Evolutionary conservation across 108 stramenopile genomes (phyloP).

Genomic region (Nannochloropsis oceanica): DNA sequence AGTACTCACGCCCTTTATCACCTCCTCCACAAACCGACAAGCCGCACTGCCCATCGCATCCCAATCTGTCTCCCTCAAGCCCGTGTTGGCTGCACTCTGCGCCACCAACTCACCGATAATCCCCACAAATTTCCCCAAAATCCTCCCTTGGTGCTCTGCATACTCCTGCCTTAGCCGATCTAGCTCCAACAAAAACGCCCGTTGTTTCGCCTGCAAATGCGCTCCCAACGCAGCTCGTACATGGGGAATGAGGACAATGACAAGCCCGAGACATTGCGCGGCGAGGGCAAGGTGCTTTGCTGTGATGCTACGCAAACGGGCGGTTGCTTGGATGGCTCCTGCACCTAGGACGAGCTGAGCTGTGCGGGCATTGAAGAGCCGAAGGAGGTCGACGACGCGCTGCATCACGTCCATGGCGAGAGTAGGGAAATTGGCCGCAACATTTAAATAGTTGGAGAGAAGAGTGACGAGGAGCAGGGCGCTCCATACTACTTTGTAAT

Average conservation of each 20-base stretch:
- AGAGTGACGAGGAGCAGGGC: conserved; percentile 76
- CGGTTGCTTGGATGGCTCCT: conserved; percentile 75
- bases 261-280: conserved; percentile 69
- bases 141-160: conserved; percentile 66
- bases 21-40: conserved; percentile 61
- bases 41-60: conserved; percentile 34
- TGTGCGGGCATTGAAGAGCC: conserved; percentile 75
- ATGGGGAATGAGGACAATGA: conserved; percentile 67
- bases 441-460: conserved; percentile 58
- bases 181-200: conserved; percentile 62
- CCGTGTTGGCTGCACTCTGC: conserved; percentile 48
- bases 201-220: conserved; percentile 75
- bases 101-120: conserved; percentile 84
- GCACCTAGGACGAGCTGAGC: conserved; percentile 80
- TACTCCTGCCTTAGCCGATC: conserved; percentile 77
- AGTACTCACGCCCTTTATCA: conserved; percentile 60
- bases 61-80: conserved; percentile 52
- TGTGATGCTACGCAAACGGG: conserved; percentile 70
- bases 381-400: conserved; percentile 63
- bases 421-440: conserved; percentile 61
- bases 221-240: conserved; percentile 77
- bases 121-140: conserved; percentile 73
- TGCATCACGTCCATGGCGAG: conserved; percentile 65
- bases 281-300: conserved; percentile 85
- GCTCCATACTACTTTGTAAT: conserved; percentile 83